Evolutionary conservation across 495 filamentous ascomycete genomes (phyloP).

Genomic region (Penicillium lividum): DNA sequence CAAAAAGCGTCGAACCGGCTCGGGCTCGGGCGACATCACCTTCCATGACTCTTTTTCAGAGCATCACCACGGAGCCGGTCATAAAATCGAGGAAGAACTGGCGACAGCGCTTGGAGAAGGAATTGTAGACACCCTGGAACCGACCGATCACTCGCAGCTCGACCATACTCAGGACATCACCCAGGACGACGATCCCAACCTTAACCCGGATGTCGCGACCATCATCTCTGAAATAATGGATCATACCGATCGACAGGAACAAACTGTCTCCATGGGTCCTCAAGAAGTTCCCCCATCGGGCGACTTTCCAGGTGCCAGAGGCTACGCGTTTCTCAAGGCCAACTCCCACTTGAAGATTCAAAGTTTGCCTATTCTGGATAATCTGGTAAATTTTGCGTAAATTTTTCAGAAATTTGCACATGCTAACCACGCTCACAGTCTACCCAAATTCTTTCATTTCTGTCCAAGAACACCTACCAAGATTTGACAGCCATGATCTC

Average conservation of each 20-base stretch:
- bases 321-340: conserved; percentile 51
- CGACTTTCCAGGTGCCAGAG: conserved; percentile 36
- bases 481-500: conserved; percentile 77
- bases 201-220: conserved; percentile 38
- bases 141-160: conserved; percentile 16
- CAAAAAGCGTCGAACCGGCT: conserved; percentile 46
- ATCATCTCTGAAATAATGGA: conserved; percentile 50
- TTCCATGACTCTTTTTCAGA: conserved; percentile 22
- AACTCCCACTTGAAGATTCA: conserved; percentile 63
- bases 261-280: conserved; percentile 43
- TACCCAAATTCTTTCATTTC: conserved; percentile 66
- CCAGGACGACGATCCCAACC: conserved; percentile 18
- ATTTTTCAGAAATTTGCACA: not conserved
- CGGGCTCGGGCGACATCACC: conserved; percentile 29
- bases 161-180: conserved; percentile 24
- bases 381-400: conserved; percentile 51
- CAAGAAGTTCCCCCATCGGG: conserved; percentile 35
- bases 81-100: conserved; percentile 47
- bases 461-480: conserved; percentile 66
- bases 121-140: conserved; percentile 33
- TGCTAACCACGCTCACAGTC: conserved; percentile 48
- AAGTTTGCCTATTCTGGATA: conserved; percentile 72
- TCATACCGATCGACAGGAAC: conserved; percentile 49
- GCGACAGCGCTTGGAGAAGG: conserved; percentile 39
- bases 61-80: conserved; percentile 32